A percentile compares a stretch with the other conserved stretches of the same genome.
Conservation (phyloP, 345 rosid species). For the Reutealis trisperma region DNA sequence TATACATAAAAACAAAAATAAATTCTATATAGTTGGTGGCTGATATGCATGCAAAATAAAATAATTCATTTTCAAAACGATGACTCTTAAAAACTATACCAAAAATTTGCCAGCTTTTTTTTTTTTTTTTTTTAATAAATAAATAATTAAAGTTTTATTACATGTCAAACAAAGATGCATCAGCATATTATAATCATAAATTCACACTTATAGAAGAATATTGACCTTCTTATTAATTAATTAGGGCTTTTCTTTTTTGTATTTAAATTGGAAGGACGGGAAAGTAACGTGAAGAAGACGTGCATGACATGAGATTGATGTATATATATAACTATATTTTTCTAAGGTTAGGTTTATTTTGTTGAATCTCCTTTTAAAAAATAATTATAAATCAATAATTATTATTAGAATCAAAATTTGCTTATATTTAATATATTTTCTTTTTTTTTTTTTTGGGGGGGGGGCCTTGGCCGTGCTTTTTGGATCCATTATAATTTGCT, state of each 20-base stretch:
- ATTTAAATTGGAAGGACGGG: constrained; percentile 12
- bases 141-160: background rate
- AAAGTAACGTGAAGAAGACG: constrained; percentile 57
- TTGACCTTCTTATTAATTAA: constrained; percentile 2
- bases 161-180: background rate
- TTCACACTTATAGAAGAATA: constrained; percentile 21
- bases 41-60: constrained; percentile 38
- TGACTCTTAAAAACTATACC: no score
- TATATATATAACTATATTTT: background rate
- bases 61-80: background rate
- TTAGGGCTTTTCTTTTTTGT: no score
- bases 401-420: no score
- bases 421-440: no score
- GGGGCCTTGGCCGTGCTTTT: constrained; percentile 1
- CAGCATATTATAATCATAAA: background rate
- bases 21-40: constrained; percentile 26
- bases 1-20: no score
- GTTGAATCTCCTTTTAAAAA: background rate
- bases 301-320: constrained; percentile 51
- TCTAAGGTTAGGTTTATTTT: constrained; percentile 5
- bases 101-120: no score
- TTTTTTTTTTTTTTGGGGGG: no score
- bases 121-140: background rate
- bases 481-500: constrained; percentile 33
- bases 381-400: no score